phyloP scores from a whole-genome alignment of 257 asterid genomes.

The Scutellaria galericulata region DNA sequence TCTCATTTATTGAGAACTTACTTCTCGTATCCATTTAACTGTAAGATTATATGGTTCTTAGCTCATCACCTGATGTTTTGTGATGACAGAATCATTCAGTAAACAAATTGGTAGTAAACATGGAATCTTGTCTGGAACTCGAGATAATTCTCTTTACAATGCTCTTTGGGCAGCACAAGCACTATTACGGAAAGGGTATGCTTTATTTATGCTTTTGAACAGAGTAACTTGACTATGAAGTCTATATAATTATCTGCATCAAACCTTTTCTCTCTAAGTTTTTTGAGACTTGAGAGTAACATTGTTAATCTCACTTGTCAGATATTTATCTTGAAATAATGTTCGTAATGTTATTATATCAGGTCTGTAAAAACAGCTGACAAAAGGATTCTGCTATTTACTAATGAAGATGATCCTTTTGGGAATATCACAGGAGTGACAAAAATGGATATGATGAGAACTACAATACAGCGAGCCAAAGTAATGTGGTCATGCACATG shows the following conservation, averaged over 20 bases:
- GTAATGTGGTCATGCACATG: slow-evolving; percentile 47
- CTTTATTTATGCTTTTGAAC: slow-evolving; percentile 9
- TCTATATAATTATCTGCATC: slow-evolving; percentile 12
- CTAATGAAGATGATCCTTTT: slow-evolving; percentile 99
- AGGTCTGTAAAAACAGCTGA: slow-evolving; percentile 85
- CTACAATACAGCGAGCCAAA: slow-evolving; percentile 93
- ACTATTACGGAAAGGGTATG: slow-evolving; percentile 90
- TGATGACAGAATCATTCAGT: slow-evolving; percentile 69
- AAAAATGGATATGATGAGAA: slow-evolving; percentile 93
- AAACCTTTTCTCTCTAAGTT: slow-evolving; percentile 23
- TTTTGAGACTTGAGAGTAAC: background rate
- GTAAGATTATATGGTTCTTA: slow-evolving; percentile 15
- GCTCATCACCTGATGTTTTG: slow-evolving; percentile 30
- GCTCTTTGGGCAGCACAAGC: slow-evolving; percentile 99
- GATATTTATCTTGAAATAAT: slow-evolving; percentile 28
- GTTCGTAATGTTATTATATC: slow-evolving; percentile 36
- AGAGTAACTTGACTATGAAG: slow-evolving; percentile 17
- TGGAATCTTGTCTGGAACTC: slow-evolving; percentile 85
- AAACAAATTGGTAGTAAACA: slow-evolving; percentile 80
- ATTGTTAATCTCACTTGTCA: slow-evolving; percentile 20
- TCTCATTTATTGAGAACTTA: slow-evolving; percentile 15
- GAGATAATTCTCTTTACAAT: slow-evolving; percentile 90
- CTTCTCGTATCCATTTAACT: background rate
- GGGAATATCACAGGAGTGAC: slow-evolving; percentile 79
- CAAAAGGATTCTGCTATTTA: slow-evolving; percentile 80